Base-by-base conservation (phyloP, 768 basidiomycete genomes). In the Lyophyllum atratum region DNA sequence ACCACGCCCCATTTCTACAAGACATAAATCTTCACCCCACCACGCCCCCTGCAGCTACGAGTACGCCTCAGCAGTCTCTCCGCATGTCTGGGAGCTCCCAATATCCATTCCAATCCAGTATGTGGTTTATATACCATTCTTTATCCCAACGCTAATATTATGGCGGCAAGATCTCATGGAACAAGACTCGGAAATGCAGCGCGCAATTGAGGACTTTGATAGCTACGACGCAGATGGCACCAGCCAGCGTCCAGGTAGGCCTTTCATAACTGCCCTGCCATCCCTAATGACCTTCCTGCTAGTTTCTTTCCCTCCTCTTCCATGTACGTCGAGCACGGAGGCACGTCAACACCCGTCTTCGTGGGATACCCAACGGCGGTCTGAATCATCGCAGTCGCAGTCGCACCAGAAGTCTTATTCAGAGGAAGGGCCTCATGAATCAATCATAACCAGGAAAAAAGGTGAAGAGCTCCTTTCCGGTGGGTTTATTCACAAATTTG, bases 181-280 rank as follows among this genome's bases (percentile, higher is more conserved):
- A 21, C 79, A 82, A 54, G 85, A 90, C 62, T 86, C 87, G 2
- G 86, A 86, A 62, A 90, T 90, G 89, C 85, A 84, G 52, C 78
- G 80, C 51, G 83, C 77, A 10, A 81, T 90, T 64, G 76, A 80
- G 26, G 82, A 76, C 21, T 64, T 84, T 55, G 80, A 84, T 52
- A 84, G 78, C 62, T 83, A 75, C 59, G 84, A 82, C 34, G 77
- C 68, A 34, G 76, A 76, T 21, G 56, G 56, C 37, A 59, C 49
- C 45, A 61, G 46, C 53, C 64, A 60, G 24, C 67, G 49, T 43
- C 59, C 61, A 24, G 52, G 64, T 69, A 31, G 37, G 61, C 39
- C 37, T 26, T 29, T 31, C 9, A 25, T 46, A 43, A 17, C 60
- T 58, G 17, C 33, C 22, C 11, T 28, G 6, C 53, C 15, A 45